These are phyloP conservation scores for Phytophthora pisi DNA, from an alignment of 352 stramenopile genomes.

Conservation along the genomic window DNA sequence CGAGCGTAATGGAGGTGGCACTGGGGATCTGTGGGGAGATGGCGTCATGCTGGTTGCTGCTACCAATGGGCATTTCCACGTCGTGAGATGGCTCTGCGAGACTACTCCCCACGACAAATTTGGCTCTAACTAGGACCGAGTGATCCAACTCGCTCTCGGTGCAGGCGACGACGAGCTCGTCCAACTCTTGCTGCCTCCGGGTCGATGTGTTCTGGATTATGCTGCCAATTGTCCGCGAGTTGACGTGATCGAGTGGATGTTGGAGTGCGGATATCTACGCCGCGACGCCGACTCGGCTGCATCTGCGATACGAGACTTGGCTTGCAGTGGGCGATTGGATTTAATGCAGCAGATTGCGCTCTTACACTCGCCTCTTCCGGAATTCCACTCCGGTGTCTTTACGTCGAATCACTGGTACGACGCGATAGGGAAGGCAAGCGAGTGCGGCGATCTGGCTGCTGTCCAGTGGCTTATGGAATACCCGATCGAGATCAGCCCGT, in stretches of 20 bases:
- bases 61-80: background rate
- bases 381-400: background rate
- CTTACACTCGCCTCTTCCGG: background rate
- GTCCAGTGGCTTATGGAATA: conserved; percentile 13
- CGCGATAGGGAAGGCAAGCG: conserved; percentile 4
- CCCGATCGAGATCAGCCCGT: background rate
- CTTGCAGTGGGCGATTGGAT: conserved; percentile 2
- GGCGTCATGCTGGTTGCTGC: background rate
- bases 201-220: conserved; percentile 11
- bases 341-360: conserved; percentile 22
- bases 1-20: background rate
- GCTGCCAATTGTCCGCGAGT: background rate
- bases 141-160: background rate
- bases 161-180: background rate
- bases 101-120: background rate
- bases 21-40: background rate
- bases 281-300: conserved; percentile 1
- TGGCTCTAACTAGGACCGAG: background rate
- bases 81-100: conserved; percentile 3
- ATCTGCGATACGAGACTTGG: conserved; percentile 10
- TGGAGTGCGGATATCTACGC: conserved; percentile 14
- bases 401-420: conserved; percentile 2
- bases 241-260: conserved; percentile 25
- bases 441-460: background rate
- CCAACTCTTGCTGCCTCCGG: background rate